Base-by-base conservation (phyloP, 73 alveolate genomes). In the Paramecium tetraurelia region DNA sequence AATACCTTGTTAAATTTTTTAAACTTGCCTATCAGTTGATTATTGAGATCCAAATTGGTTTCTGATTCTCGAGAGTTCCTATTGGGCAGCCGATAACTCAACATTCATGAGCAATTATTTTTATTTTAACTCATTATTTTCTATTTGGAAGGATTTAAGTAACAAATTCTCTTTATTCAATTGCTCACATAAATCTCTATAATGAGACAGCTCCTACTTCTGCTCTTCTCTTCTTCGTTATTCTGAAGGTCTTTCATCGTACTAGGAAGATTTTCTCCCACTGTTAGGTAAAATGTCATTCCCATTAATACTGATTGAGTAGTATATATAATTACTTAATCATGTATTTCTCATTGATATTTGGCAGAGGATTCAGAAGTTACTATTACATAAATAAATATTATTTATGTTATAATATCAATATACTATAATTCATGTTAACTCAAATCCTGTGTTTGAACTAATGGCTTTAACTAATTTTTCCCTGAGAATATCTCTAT, bases 401-500 rank as follows among this genome's bases (percentile, higher is more conserved):
- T 53, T 53, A 53, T 53, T 53, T 53, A 53, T 53, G 69, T 53
- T n/a, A 53, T 16, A 53, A 53, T 53, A 18, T n/a, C 31, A 53
- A 53, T 53, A 18, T 16, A 53, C 31, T 53, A 53, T 63, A 27
- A 63, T 31, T 93, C 96, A 95, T 20, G 96, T 95, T 76, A 95
- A 83, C 41, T 95, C 98, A 87, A 95, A 95, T 8, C 98, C 98
- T n/a, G 98, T 94, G 59, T 93, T 93, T 21, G 96, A 87, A 48
- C 92, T 87, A 5, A 96, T 94, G 7, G 98, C 98, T 71, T 94
- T 71, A 18, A 93, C 86, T 86, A 96, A 50, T 71, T 92, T 94
- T 69, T 92, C 89, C n/a, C 75, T 77, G 90, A 96, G 86, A 0
- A 93, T 20, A 31, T 96, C 63, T 7, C 63, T 85, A 59, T 92